Evolutionary conservation across 352 stramenopile species (phyloP).

Genomic region (Saprolegnia parasitica): DNA sequence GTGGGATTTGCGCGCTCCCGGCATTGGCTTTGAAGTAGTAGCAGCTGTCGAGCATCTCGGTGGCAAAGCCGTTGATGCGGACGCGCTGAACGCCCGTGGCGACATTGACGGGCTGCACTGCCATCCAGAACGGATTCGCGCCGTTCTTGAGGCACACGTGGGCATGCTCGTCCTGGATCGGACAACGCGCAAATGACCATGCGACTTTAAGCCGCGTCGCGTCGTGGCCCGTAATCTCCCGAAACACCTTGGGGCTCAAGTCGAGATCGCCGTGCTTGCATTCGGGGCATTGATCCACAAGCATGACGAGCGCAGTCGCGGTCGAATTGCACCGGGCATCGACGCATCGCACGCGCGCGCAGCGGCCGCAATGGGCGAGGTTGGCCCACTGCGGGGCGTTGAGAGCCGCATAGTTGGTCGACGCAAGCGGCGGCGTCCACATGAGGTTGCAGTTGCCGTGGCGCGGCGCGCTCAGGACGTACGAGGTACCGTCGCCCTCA

Average conservation of each 20-base stretch:
- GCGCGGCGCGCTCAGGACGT: constrained; percentile 42
- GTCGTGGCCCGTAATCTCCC: neutral
- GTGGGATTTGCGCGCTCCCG: neutral
- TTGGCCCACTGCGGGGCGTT: constrained; percentile 36
- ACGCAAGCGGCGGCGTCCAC: constrained; percentile 31
- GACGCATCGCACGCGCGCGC: constrained; percentile 44
- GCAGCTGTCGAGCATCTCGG: constrained; percentile 50
- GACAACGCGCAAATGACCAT: constrained; percentile 36
- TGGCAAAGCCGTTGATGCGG: constrained; percentile 47
- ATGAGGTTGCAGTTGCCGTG: constrained; percentile 43
- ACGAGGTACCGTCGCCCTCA: constrained; percentile 37
- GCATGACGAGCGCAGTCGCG: constrained; percentile 45
- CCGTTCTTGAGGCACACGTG: constrained; percentile 37
- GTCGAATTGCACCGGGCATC: constrained; percentile 39
- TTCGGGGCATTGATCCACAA: constrained; percentile 62
- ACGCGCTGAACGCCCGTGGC: constrained; percentile 46
- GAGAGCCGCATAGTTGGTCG: constrained; percentile 56
- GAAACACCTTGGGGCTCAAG: constrained; percentile 43
- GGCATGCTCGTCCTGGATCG: neutral
- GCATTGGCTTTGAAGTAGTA: constrained; percentile 60
- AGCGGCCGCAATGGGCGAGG: constrained; percentile 33
- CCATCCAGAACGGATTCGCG: constrained; percentile 55
- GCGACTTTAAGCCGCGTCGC: constrained; percentile 28
- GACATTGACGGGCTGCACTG: constrained; percentile 58
- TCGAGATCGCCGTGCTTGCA: constrained; percentile 53